Evolutionary conservation across 805 yeast species (phyloP).

Genomic region (Kockiozyma suomiensis): DNA sequence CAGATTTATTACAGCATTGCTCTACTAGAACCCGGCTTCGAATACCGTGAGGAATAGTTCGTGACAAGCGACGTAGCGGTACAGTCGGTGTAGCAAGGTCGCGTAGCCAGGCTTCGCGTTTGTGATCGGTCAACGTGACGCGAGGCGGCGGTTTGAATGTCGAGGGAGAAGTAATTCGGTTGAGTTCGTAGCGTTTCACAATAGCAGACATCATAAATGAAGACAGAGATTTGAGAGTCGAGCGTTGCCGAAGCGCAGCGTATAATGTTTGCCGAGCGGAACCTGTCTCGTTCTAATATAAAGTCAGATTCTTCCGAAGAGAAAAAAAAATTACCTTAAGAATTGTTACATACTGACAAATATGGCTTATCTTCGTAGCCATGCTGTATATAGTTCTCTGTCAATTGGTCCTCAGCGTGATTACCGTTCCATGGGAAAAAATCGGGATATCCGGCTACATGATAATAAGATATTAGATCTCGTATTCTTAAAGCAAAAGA

Average conservation of each 20-base stretch:
- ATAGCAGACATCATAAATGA: conserved; percentile 53
- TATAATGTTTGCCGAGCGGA: conserved; percentile 64
- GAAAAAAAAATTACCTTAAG: too few species aligned
- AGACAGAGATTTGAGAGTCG: conserved; percentile 54
- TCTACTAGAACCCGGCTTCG: conserved; percentile 73
- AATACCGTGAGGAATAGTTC: conserved; percentile 89
- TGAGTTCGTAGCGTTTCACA: conserved; percentile 50
- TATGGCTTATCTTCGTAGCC: conserved; percentile 60
- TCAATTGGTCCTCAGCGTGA: conserved; percentile 55
- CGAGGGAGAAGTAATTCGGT: conserved; percentile 52
- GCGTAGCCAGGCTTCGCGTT: conserved; percentile 80
- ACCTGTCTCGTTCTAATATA: conserved; percentile 68
- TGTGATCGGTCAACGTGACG: conserved; percentile 85
- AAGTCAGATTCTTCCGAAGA: too few species aligned
- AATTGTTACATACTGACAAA: conserved; percentile 34
- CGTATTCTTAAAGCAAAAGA: too few species aligned
- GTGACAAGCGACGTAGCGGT: conserved; percentile 67
- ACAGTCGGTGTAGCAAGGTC: conserved; percentile 71
- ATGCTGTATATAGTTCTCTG: conserved; percentile 61
- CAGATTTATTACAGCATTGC: conserved; percentile 63
- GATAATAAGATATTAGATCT: not conserved
- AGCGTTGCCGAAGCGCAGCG: conserved; percentile 45
- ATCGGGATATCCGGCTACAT: conserved; percentile 58
- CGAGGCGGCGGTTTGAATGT: conserved; percentile 82
- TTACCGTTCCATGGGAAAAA: conserved; percentile 70